These are phyloP conservation scores for Monosporozyma solicola DNA, from an alignment of 805 yeast genomes.

Conservation along the genomic window DNA sequence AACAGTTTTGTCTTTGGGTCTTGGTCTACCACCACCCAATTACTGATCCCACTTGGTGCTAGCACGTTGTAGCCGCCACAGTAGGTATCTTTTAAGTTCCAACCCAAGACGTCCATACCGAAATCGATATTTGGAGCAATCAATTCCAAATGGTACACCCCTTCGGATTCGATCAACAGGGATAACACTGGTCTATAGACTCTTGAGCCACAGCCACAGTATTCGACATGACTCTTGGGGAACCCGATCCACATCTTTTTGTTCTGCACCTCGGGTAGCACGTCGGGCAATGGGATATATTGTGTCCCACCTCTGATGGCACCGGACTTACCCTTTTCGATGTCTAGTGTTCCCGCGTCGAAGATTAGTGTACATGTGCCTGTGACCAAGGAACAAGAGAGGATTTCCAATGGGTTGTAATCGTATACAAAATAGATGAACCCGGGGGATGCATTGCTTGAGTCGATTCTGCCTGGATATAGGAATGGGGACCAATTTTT, in stretches of 20 bases:
- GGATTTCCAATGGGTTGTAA: slow-evolving; percentile 11
- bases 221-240: slow-evolving; percentile 11
- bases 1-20: slow-evolving; percentile 9
- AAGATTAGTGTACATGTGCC: slow-evolving; percentile 10
- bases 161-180: slow-evolving; percentile 7
- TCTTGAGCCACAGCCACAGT: slow-evolving; percentile 14
- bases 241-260: slow-evolving; percentile 17
- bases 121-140: slow-evolving; percentile 12
- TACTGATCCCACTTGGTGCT: slow-evolving; percentile 13
- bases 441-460: slow-evolving; percentile 15
- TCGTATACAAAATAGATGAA: slow-evolving; percentile 10
- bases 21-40: slow-evolving; percentile 14
- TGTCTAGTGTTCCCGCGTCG: slow-evolving; percentile 7
- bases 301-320: slow-evolving; percentile 13
- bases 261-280: slow-evolving; percentile 8
- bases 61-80: slow-evolving; percentile 11
- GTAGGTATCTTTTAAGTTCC: slow-evolving; percentile 11
- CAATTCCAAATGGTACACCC: slow-evolving; percentile 12
- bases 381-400: slow-evolving; percentile 11
- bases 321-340: slow-evolving; percentile 6
- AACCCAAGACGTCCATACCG: slow-evolving; percentile 9
- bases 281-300: slow-evolving; percentile 8
- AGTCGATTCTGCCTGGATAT: slow-evolving; percentile 5
- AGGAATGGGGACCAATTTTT: slow-evolving; percentile 15
- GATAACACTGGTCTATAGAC: slow-evolving; percentile 15